Evolutionary conservation across 345 rosid genomes (phyloP), one percentile per base, ranked within the genome.

Genomic region (Brassica nigra): DNA sequence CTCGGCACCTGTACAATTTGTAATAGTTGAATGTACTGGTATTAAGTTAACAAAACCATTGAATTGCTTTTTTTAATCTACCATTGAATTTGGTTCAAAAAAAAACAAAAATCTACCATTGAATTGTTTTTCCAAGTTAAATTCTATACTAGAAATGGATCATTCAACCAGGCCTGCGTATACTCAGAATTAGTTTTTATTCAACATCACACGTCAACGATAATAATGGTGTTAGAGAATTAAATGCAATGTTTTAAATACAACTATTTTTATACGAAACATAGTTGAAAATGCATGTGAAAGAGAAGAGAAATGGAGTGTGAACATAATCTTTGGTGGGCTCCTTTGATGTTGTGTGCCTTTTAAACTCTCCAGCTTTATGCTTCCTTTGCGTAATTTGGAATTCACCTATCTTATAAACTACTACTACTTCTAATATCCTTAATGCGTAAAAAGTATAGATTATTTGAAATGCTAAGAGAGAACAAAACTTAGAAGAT

Each of bases 371-470:
- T 73, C 73, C 68, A 79, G 33, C 74, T 73, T 78, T 79, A 67
- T 79, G 82, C 47, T 68, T 79, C 78, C 78, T 79, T 79, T 79
- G 78, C 82, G 78, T 79, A 79, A 79, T 74, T 79, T 79, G 58
- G 64, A 79, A 74, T 79, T 28, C 70, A 74, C 74, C 44, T 74
- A 64, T 44, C 39, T 34, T 79, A 29, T 29, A 62, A 49, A 49
- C 34, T 61, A 28, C 66, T 44, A 3, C 76, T 37, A 55, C 76
- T 29, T 65, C 11, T 66, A 58, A 36, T 16, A 28, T 2, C 55
- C 8, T 27, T 15, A 27, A 68, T 70, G 30, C 57, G 5, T 36
- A 16, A 36, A 4, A 3, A 34, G 4, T 12, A 15, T 34, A 31
- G 39, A 65, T 65, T 34, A 6, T 65, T 63, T 64, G 47, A 15